Evolutionary conservation across 73 alveolate species (phyloP), one percentile per base, ranked within the genome.

Genomic region (Paramecium caudatum): DNA sequence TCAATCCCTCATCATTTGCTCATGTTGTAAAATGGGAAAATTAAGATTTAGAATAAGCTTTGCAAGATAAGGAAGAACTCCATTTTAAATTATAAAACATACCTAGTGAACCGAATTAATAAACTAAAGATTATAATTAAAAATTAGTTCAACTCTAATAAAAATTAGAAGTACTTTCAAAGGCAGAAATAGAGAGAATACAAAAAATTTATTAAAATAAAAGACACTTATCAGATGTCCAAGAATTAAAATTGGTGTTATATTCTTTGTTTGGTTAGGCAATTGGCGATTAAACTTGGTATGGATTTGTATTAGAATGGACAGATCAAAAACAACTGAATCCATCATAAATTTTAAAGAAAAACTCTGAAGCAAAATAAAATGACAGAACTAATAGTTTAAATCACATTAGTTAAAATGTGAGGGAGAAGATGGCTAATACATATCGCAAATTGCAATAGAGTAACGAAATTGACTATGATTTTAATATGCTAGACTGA

Each of bases 231-330:
- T 74, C 88, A 15, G 88, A 74, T 23, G 69, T 74, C 17, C 16
- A 74, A 19, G 88, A 74, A 41, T 74, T 74, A 46, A 74, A 74
- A 45, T 27, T 41, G 55, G 88, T 74, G 1, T 41, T 74, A 25
- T 74, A 74, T 74, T 36, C 69, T 12, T 37, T 74, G 32, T 74
- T 74, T 74, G 88, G 88, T 39, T 74, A 74, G 32, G 47, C 16
- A 6, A 39, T 41, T 0, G 88, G 88, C 36, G 88, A 74, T 74
- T 74, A 74, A 45, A 27, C 43, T 16, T 74, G 88, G 88, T 74
- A 74, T 45, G 69, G 32, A 41, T 74, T 74, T 41, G 88, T 74
- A 9, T 15, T 37, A 16, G 88, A 74, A 74, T 74, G 88, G 88
- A 74, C 88, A 0, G 88, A 74, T 16, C 8, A 74, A 43, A 74